Percentiles rank a stretch among this genome's conserved stretches.
These are phyloP conservation scores for Porcisia deanei DNA, from an alignment of 208 protist species.

Conservation along the genomic window DNA sequence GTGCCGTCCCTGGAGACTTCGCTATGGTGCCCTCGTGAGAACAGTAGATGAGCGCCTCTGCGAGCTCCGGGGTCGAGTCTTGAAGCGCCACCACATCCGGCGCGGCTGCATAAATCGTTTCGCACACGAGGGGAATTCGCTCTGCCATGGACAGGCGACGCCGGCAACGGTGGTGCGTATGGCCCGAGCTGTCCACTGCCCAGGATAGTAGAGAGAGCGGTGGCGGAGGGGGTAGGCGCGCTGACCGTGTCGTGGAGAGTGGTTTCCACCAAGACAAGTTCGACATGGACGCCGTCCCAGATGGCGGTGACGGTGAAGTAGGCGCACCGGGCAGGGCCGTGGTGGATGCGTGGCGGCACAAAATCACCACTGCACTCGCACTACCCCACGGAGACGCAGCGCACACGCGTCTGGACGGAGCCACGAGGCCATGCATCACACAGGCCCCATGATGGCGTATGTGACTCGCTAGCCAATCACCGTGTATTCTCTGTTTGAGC, in stretches of 20 bases:
- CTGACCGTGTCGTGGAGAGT: neutral
- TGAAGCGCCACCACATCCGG: constrained; percentile 84
- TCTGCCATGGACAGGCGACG: constrained; percentile 55
- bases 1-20: neutral
- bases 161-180: constrained; percentile 48
- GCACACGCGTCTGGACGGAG: neutral
- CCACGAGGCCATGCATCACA: neutral
- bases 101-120: constrained; percentile 39
- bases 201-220: constrained; percentile 78
- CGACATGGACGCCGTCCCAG: neutral
- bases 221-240: constrained; percentile 17
- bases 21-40: constrained; percentile 12
- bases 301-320: neutral
- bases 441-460: neutral
- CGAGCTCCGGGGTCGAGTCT: constrained; percentile 61
- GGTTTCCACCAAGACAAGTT: neutral
- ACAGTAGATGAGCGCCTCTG: constrained; percentile 31
- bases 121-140: constrained; percentile 51
- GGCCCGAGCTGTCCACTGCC: constrained; percentile 62
- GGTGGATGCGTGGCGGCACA: neutral
- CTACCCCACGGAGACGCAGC: neutral
- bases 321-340: neutral
- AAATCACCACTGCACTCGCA: neutral
- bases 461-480: neutral
- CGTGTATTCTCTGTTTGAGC: neutral